A percentile compares a stretch with the other conserved stretches of the same genome.
Conservation (phyloP, 1,139 yeast genomes). For the Scheffersomyces parashehatae region DNA sequence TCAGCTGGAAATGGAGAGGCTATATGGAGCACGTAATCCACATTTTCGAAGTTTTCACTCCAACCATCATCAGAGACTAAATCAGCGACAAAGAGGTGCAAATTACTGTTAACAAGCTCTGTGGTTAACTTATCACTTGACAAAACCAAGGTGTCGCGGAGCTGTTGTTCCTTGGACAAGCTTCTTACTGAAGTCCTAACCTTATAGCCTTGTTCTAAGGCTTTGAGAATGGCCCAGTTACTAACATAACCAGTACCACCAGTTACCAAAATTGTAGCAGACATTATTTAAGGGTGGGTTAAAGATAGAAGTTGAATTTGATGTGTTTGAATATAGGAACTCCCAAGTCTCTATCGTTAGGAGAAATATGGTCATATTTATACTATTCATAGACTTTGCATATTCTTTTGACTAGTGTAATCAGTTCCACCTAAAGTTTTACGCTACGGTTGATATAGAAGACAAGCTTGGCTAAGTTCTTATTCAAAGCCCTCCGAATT, state of each 20-base stretch:
- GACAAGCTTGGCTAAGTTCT: no score
- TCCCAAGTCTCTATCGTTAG: no score
- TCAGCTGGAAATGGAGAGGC: slow-evolving; percentile 13
- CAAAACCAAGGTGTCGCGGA: slow-evolving; percentile 1
- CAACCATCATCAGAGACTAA: slow-evolving; percentile 13
- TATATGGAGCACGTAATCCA: slow-evolving; percentile 14
- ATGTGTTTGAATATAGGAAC: no score
- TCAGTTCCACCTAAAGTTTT: no score
- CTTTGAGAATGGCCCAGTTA: slow-evolving; percentile 5
- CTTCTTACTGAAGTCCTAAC: slow-evolving; percentile 10
- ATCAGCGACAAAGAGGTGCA: slow-evolving; percentile 11
- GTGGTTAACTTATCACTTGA: slow-evolving; percentile 1
- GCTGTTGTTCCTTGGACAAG: slow-evolving; percentile 3
- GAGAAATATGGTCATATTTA: no score
- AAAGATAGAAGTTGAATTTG: no score
- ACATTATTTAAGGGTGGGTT: neutral
- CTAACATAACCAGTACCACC: slow-evolving; percentile 13
- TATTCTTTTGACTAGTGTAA: no score
- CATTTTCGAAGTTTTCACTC: slow-evolving; percentile 13
- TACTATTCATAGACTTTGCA: no score
- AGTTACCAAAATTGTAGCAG: slow-evolving; percentile 9
- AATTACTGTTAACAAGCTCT: neutral
- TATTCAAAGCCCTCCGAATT: no score
- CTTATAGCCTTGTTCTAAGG: slow-evolving; percentile 7
- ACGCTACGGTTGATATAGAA: no score